phyloP scores from a whole-genome alignment of 2,329 filamentous ascomycete species.

The Coniosporium tulheliwenetii region DNA sequence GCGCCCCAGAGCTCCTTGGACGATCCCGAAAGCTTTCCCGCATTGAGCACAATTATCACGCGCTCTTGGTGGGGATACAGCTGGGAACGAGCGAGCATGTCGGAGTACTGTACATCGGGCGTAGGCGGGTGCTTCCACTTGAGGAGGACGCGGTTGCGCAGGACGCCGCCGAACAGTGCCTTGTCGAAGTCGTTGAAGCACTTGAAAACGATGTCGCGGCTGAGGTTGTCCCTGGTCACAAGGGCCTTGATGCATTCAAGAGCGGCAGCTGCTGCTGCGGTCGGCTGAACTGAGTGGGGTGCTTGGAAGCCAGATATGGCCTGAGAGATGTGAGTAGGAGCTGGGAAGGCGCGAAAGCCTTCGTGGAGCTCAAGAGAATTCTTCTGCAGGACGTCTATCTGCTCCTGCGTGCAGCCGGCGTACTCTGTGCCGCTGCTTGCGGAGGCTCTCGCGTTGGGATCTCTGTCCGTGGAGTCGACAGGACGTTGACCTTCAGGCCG shows the following conservation, averaged over 20 bases:
- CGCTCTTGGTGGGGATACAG: no score
- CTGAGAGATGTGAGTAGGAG: not conserved
- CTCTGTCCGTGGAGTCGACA: no score
- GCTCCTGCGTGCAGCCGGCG: not conserved
- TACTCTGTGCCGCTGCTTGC: not conserved
- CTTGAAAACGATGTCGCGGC: not conserved
- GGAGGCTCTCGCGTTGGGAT: no score
- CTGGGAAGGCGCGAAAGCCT: not conserved
- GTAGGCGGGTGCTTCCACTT: not conserved
- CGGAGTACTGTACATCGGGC: no score
- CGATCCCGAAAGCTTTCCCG: not conserved
- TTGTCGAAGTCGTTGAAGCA: not conserved
- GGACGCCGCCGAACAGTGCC: not conserved
- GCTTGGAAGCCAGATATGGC: not conserved
- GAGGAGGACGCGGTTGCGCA: not conserved
- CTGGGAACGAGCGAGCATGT: no score
- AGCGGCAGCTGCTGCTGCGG: not conserved
- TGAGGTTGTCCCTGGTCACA: not conserved
- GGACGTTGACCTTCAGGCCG: no score
- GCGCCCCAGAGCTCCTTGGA: not conserved
- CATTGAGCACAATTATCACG: not conserved
- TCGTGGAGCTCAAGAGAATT: not conserved
- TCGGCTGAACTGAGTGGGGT: not conserved
- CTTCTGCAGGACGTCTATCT: not conserved
- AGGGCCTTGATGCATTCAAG: not conserved